These are phyloP conservation scores for Pholiota adiposa DNA, from an alignment of 1,284 basidiomycete genomes.

Conservation along the genomic window DNA sequence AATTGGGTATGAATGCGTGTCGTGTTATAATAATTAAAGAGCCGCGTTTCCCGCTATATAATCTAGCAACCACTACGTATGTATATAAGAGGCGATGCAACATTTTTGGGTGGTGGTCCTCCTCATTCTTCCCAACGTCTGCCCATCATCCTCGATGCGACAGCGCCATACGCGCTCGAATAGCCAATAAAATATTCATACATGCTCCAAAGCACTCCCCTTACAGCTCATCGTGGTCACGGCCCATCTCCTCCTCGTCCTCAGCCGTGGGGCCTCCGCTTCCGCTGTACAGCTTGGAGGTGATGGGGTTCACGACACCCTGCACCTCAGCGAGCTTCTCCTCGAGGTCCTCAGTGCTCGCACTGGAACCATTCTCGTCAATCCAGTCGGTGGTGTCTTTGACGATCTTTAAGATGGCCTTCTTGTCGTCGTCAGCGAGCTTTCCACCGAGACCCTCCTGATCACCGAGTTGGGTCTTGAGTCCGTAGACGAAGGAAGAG, in stretches of 20 bases:
- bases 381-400: conserved; percentile 95
- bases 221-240: conserved; percentile 75
- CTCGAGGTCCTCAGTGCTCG: conserved; percentile 87
- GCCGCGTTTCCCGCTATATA: conserved; percentile 5
- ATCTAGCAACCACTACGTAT: conserved; percentile 4
- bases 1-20: not conserved
- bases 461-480: conserved; percentile 75
- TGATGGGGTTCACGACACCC: conserved; percentile 74
- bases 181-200: conserved; percentile 11
- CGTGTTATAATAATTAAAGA: conserved; percentile 10
- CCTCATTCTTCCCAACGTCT: not conserved
- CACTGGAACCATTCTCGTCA: conserved; percentile 78
- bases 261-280: conserved; percentile 42
- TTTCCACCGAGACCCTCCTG: conserved; percentile 91
- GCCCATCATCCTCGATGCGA: not conserved
- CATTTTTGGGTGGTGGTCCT: conserved; percentile 5
- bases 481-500: conserved; percentile 74
- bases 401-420: conserved; percentile 80
- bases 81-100: conserved; percentile 10
- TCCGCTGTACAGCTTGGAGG: conserved; percentile 77
- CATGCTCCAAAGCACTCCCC: not conserved
- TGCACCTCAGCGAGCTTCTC: conserved; percentile 87
- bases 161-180: conserved; percentile 8
- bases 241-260: conserved; percentile 60
- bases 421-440: conserved; percentile 87